phyloP scores from a whole-genome alignment of 441 rosid genomes.

The Rhodomyrtus psidioides region DNA sequence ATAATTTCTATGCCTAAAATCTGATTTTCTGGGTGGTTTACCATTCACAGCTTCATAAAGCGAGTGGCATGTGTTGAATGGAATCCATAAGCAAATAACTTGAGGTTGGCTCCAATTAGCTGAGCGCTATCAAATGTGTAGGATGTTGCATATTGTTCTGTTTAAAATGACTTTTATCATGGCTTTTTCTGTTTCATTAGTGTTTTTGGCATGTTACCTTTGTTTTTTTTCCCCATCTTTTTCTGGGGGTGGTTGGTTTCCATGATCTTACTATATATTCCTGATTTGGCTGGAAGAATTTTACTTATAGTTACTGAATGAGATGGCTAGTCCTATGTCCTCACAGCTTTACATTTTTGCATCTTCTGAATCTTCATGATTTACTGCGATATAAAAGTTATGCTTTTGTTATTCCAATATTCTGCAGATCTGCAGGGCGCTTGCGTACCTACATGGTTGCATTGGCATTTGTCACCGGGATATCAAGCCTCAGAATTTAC shows the following conservation, averaged over 20 bases:
- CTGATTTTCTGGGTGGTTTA: not conserved
- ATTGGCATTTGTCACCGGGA: conserved; percentile 96
- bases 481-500: conserved; percentile 95
- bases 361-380: not conserved
- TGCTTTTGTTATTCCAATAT: conserved; percentile 4
- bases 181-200: not conserved
- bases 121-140: not conserved
- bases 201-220: not conserved
- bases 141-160: not conserved
- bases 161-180: not conserved
- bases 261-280: not conserved
- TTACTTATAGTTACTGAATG: not conserved
- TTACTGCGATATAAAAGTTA: not conserved
- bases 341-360: not conserved
- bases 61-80: not conserved
- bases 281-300: not conserved
- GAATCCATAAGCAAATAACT: not conserved
- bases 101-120: not conserved
- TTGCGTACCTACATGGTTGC: conserved; percentile 81
- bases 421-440: conserved; percentile 92
- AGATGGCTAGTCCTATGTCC: not conserved
- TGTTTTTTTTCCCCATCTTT: accelerated
- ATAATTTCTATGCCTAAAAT: not conserved
- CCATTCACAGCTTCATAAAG: not conserved
- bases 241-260: not conserved